These are phyloP conservation scores for Microbotryomycetes sp. DNA, from an alignment of 1,284 basidiomycete genomes.

Conservation along the genomic window DNA sequence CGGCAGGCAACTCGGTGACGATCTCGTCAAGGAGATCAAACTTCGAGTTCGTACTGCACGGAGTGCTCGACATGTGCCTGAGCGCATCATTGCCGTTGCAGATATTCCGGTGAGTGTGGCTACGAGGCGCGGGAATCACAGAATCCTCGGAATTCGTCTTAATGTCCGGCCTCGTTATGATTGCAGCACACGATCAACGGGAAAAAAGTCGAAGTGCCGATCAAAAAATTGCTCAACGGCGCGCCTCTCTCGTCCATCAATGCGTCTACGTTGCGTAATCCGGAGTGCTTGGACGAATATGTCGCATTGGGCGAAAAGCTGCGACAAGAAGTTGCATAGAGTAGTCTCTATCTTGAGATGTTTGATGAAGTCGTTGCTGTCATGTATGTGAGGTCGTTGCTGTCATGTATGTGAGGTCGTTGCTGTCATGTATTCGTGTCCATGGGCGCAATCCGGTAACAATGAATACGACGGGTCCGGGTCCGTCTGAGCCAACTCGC, in stretches of 20 bases:
- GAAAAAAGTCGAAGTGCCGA: slow-evolving; percentile 74
- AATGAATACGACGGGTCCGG: too few species aligned
- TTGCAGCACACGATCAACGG: slow-evolving; percentile 65
- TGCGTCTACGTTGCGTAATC: slow-evolving; percentile 62
- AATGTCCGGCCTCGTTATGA: slow-evolving; percentile 2
- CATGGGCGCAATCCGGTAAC: too few species aligned
- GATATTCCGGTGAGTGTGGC: slow-evolving; percentile 53
- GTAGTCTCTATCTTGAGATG: too few species aligned
- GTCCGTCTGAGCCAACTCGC: too few species aligned
- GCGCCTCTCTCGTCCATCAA: slow-evolving; percentile 13
- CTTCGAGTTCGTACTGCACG: slow-evolving; percentile 11
- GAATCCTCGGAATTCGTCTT: too few species aligned
- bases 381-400: too few species aligned
- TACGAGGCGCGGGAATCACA: too few species aligned
- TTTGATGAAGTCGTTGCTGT: too few species aligned
- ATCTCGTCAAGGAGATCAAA: slow-evolving; percentile 48
- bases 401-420: too few species aligned
- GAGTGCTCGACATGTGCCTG: slow-evolving; percentile 37
- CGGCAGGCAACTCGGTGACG: slow-evolving; percentile 49
- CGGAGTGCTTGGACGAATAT: slow-evolving; percentile 62
- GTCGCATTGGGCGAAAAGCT: slow-evolving; percentile 52
- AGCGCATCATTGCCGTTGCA: slow-evolving; percentile 57
- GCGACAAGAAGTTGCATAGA: slow-evolving; percentile 43
- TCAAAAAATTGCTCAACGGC: slow-evolving; percentile 57
- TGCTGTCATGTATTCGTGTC: too few species aligned